phyloP scores from a whole-genome alignment of 2,329 filamentous ascomycete genomes.

The Aurifilum marmelostoma region DNA sequence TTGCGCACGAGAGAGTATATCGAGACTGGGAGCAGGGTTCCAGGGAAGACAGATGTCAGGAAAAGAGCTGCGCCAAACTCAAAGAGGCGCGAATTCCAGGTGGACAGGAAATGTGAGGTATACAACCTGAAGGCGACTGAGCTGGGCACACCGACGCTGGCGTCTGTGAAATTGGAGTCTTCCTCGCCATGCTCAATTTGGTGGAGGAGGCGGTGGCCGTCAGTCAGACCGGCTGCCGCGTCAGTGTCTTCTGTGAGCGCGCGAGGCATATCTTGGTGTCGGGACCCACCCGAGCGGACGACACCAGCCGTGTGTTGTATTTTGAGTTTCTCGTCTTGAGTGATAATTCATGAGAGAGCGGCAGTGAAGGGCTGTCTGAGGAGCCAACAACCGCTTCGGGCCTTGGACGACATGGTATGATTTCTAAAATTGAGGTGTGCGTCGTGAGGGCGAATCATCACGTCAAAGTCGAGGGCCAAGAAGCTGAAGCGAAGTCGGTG shows the following conservation, averaged over 20 bases:
- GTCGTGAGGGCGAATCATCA: background rate
- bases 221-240: background rate
- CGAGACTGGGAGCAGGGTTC: slow-evolving; percentile 67
- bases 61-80: slow-evolving; percentile 66
- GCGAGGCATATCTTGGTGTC: background rate
- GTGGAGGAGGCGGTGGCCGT: slow-evolving; percentile 11
- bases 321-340: background rate
- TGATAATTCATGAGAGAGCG: background rate
- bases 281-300: background rate
- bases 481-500: background rate
- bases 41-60: slow-evolving; percentile 57
- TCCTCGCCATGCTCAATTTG: slow-evolving; percentile 9
- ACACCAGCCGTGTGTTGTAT: background rate
- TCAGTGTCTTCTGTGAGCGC: background rate
- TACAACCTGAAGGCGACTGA: slow-evolving; percentile 48
- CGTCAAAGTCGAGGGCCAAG: background rate
- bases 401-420: background rate
- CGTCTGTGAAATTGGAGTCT: background rate
- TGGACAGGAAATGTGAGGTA: slow-evolving; percentile 62
- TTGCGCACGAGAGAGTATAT: slow-evolving; percentile 69
- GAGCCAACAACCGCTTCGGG: background rate
- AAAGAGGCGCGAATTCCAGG: slow-evolving; percentile 67
- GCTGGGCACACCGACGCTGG: slow-evolving; percentile 10
- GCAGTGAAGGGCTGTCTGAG: background rate
- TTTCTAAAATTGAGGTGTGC: background rate